phyloP scores from a whole-genome alignment of 768 basidiomycete genomes.

The Neoboletus subvelutipes region DNA sequence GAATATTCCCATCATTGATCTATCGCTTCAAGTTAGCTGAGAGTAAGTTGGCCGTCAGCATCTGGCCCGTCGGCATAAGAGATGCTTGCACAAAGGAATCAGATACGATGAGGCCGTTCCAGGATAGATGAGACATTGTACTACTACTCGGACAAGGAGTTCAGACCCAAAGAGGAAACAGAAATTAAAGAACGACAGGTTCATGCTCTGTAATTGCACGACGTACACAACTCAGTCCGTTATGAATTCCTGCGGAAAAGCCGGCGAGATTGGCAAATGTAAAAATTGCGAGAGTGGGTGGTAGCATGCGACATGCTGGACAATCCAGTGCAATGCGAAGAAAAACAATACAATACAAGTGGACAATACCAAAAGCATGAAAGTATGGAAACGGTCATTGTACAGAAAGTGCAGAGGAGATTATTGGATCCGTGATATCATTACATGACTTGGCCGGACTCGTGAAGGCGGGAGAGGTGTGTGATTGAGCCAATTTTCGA shows the following conservation, averaged over 20 bases:
- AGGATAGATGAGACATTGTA: conserved; percentile 4
- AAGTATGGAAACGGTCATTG: conserved; percentile 19
- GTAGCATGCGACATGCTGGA: conserved; percentile 13
- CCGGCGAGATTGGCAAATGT: conserved; percentile 10
- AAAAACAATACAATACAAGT: neutral
- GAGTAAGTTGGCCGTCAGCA: neutral
- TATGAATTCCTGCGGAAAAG: conserved; percentile 20
- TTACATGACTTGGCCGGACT: conserved; percentile 16
- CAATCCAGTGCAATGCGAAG: conserved; percentile 16
- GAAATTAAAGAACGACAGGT: conserved; percentile 15
- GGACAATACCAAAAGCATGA: neutral
- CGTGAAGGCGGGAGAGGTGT: neutral
- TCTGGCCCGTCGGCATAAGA: neutral
- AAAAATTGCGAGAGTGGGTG: conserved; percentile 15
- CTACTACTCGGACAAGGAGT: conserved; percentile 7
- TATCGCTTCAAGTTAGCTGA: too few relatives aligned
- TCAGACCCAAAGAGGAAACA: conserved; percentile 7
- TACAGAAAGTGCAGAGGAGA: conserved; percentile 17
- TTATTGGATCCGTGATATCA: conserved; percentile 21
- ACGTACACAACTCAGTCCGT: conserved; percentile 12
- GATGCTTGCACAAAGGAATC: neutral
- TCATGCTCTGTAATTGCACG: conserved; percentile 13
- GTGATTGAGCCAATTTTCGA: conserved; percentile 30
- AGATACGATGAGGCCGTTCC: too few relatives aligned
- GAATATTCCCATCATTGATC: too few relatives aligned